Base-by-base conservation (phyloP, 257 asterid genomes). In the Solanum peruvianum region DNA sequence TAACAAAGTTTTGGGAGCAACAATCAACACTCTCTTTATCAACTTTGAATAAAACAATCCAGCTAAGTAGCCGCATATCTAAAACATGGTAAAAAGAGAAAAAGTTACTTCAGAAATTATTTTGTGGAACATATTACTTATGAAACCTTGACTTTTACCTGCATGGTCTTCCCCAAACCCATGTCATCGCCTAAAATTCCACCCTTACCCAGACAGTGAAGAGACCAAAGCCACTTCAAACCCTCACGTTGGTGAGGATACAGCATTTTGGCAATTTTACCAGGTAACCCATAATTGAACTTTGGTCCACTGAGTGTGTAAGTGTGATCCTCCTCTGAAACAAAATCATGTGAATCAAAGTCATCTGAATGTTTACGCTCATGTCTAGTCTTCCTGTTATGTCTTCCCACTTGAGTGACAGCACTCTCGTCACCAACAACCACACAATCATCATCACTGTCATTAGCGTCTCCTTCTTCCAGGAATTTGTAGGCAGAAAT, bases 91-190 rank as follows among this genome's bases (percentile, higher is more conserved):
- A 64, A 71, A 73, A 56, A 29, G 23, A 86, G 31, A 49, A 72
- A 70, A 78, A 45, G 66, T 35, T 81, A 49, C 44, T 81, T 81
- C 42, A 78, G 42, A 78, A 73, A 78, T 78, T 29, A 23, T 49
- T 35, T 29, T 81, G 49, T 18, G 33, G 8, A 75, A 87, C 41
- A 15, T 47, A 37, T 27, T 71, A 73, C 35, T 70, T 39, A 25
- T 45, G 66, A 9, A 69, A 71, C 25, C 84, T 80, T 81, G 69
- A 49, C 49, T 31, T 52, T 44, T 90, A 96, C 99, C 99, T 96
- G 99, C 99, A 96, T 96, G 78, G 99, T 96, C 94, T 96, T 96
- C 66, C 99, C 99, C 47, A 96, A 93, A 75, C 99, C 99, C 99
- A 96, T 96, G 86, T 96, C 99, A 89, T 96, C 99, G 27, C 98